Percentiles rank a stretch among this genome's conserved stretches.
These are phyloP conservation scores for Paecilomyces sp. DNA, from an alignment of 2,329 filamentous ascomycete species.

Conservation along the genomic window DNA sequence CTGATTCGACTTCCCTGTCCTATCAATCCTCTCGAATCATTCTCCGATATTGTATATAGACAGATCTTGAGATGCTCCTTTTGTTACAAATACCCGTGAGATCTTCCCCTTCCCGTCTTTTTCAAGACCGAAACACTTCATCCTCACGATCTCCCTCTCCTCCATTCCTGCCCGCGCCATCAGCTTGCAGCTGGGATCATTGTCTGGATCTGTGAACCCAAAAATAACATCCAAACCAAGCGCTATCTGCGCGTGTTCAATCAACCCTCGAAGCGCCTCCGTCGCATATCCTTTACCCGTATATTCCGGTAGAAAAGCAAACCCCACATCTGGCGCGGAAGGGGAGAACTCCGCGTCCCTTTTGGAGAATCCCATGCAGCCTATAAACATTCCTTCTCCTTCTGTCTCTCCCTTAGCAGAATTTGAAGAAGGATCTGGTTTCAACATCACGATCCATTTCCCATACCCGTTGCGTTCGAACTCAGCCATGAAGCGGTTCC, in stretches of 20 bases:
- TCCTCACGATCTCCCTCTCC: conserved; percentile 9
- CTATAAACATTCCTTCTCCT: conserved; percentile 8
- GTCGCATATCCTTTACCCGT: conserved; percentile 20
- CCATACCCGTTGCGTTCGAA: conserved; percentile 5
- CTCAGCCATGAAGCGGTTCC: conserved; percentile 1
- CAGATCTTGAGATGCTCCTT: not conserved
- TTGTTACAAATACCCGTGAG: not conserved
- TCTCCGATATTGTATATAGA: not conserved
- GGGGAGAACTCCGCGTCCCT: conserved; percentile 8
- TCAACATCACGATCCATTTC: conserved; percentile 3
- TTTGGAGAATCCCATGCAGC: conserved; percentile 12
- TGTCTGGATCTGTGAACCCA: conserved; percentile 12
- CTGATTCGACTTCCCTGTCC: not conserved
- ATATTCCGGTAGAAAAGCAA: conserved; percentile 13
- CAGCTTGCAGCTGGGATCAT: conserved; percentile 12
- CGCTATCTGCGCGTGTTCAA: conserved; percentile 10
- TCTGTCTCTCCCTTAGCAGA: not conserved
- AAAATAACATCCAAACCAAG: conserved; percentile 12
- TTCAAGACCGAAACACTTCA: conserved; percentile 10
- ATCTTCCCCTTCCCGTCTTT: not conserved
- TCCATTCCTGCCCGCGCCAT: conserved; percentile 17
- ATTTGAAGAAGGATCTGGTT: not conserved
- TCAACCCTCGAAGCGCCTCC: conserved; percentile 13
- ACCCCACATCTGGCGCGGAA: conserved; percentile 17
- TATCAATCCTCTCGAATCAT: not conserved